Conservation (phyloP, 495 filamentous ascomycete species). For the Corynascus novoguineensis region DNA sequence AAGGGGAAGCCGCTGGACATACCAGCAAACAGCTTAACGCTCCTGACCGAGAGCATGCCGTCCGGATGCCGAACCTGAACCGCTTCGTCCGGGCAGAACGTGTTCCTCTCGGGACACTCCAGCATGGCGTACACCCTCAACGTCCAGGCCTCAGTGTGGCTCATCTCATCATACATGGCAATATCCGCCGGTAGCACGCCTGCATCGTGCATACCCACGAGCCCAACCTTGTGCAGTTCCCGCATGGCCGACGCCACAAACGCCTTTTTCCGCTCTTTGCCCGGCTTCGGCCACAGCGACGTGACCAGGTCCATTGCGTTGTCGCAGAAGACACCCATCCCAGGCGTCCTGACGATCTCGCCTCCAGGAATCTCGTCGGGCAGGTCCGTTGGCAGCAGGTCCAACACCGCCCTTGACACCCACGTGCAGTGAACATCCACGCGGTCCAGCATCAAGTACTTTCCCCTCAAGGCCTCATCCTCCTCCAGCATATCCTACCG, state of each 20-base stretch:
- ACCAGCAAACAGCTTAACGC: conserved; percentile 59
- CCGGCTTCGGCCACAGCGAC: conserved; percentile 49
- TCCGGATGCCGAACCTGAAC: conserved; percentile 33
- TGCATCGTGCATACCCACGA: conserved; percentile 60
- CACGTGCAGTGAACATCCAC: conserved; percentile 62
- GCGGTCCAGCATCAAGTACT: conserved; percentile 61
- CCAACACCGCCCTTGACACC: conserved; percentile 55
- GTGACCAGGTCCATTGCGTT: conserved; percentile 60
- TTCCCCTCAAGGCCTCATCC: conserved; percentile 44
- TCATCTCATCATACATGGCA: conserved; percentile 45
- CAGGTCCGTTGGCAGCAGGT: conserved; percentile 46
- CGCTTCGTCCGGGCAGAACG: conserved; percentile 49
- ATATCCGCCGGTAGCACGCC: conserved; percentile 50
- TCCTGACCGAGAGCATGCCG: conserved; percentile 44
- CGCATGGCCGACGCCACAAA: conserved; percentile 52
- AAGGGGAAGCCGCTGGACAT: conserved; percentile 8
- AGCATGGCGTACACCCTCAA: conserved; percentile 59
- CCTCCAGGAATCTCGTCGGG: conserved; percentile 53
- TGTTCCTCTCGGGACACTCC: conserved; percentile 56
- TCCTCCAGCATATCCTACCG: conserved; percentile 45
- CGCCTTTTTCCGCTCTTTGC: conserved; percentile 38
- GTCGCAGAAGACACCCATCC: conserved; percentile 63
- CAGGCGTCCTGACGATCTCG: conserved; percentile 50
- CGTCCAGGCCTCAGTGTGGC: conserved; percentile 44
- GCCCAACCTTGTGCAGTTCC: conserved; percentile 52